Base-by-base conservation (phyloP, 148 eudicot species). In the Chenopodium quinoa region DNA sequence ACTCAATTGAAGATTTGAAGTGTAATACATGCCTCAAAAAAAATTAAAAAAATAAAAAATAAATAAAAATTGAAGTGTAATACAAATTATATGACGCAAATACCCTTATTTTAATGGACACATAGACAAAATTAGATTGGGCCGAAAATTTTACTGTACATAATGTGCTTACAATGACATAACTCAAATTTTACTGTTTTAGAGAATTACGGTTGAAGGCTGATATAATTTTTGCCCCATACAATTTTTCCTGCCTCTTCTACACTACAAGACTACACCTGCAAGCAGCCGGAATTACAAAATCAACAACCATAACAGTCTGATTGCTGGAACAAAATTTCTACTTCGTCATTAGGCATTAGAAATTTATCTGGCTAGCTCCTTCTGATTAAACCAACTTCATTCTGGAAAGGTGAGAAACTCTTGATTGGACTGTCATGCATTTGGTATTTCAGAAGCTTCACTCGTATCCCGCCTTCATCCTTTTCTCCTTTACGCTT, bases 401-500 rank as follows among this genome's bases (percentile, higher is more conserved):
- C 81, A 27, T 76, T 48, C 47, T 65, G 83, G 62, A 76, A 80
- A 80, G 85, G 75, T 9, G 76, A 65, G 58, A 81, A 76, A 22
- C n/a, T 82, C 50, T 79, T 64, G 54, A 82, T 66, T 7, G 89
- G 83, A 74, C 48, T 79, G 71, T 86, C 87, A 81, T 75, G 84
- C 68, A 54, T 31, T 71, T 85, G 84, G 71, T 81, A 82, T 85
- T 88, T 93, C 25, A 82, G 75, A 20, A 87, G 79, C 84, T 93
- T 93, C 47, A 77, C 79, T 47, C 79, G 81, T 52, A 82, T 17
- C 64, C 46, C 66, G 19, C 84, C 89, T 73, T 84, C 90, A 20
- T 78, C 79, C 1, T 48, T 71, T 72, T 75, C 92, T 78, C 86
- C 97, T 77, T 89, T 86, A 65, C 97, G 97, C 80, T 93, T 93